These are phyloP conservation scores for Sungouiella thailandica DNA, from an alignment of 805 yeast genomes.

Conservation along the genomic window DNA sequence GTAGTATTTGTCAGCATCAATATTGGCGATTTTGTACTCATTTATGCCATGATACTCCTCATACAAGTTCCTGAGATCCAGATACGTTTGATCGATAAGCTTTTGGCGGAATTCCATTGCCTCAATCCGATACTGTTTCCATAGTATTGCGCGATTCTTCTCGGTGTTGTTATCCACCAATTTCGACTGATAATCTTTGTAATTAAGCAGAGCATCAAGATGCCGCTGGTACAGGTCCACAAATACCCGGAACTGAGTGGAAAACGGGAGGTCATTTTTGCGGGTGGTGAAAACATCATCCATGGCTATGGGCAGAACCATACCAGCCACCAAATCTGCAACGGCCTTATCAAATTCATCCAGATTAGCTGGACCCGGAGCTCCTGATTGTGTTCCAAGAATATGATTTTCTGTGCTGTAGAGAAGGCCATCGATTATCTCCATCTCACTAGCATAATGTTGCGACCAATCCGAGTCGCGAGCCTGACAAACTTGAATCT, in stretches of 20 bases:
- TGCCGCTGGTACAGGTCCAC: constrained; percentile 19
- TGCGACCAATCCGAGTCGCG: constrained; percentile 31
- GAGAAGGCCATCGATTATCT: constrained; percentile 28
- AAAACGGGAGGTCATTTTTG: constrained; percentile 18
- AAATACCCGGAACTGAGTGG: constrained; percentile 17
- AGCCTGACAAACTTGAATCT: constrained; percentile 20
- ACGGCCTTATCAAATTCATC: constrained; percentile 31
- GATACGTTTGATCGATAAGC: constrained; percentile 21
- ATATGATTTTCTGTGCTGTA: constrained; percentile 29
- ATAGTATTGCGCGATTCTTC: constrained; percentile 24
- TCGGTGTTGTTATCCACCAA: constrained; percentile 18
- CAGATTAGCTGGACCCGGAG: constrained; percentile 7
- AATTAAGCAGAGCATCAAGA: constrained; percentile 21
- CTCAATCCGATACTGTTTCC: constrained; percentile 30
- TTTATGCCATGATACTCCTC: constrained; percentile 25
- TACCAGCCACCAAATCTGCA: constrained; percentile 21
- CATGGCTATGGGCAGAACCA: constrained; percentile 31
- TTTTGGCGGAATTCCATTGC: constrained; percentile 21
- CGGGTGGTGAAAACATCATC: constrained; percentile 22
- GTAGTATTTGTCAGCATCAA: constrained; percentile 19
- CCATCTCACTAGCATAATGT: constrained; percentile 29
- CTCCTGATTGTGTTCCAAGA: constrained; percentile 4
- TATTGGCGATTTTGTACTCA: constrained; percentile 7
- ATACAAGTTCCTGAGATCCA: constrained; percentile 24
- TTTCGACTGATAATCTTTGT: constrained; percentile 25